Conservation (phyloP, 345 rosid genomes). For the Cardiospermum halicacabum region DNA sequence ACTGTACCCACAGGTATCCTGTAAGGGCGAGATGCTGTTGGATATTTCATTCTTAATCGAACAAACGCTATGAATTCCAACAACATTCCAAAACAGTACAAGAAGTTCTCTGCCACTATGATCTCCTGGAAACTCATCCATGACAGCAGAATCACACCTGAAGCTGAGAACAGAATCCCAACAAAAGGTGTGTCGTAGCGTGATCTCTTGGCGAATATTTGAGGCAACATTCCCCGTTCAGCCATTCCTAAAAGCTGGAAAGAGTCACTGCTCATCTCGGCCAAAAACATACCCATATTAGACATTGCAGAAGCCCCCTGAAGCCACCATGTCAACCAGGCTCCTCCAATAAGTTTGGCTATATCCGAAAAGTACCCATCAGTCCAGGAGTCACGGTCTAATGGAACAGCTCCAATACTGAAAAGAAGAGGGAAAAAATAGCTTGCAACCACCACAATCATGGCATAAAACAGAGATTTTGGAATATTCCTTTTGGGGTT, state of each 20-base stretch:
- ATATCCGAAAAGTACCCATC: constrained; percentile 67
- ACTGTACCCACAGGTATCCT: constrained; percentile 59
- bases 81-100: constrained; percentile 71
- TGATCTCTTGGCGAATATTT: constrained; percentile 53
- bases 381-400: constrained; percentile 56
- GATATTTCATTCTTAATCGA: constrained; percentile 41
- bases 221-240: constrained; percentile 42
- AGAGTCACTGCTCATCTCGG: constrained; percentile 12
- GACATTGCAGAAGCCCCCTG: constrained; percentile 65
- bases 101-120: constrained; percentile 58
- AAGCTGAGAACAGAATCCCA: constrained; percentile 65
- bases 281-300: constrained; percentile 67
- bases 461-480: constrained; percentile 53
- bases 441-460: constrained; percentile 48
- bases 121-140: constrained; percentile 71
- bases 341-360: constrained; percentile 55
- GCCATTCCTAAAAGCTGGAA: not conserved
- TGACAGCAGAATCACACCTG: constrained; percentile 55
- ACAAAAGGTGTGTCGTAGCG: constrained; percentile 52
- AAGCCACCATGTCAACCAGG: constrained; percentile 68
- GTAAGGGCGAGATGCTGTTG: constrained; percentile 51
- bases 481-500: constrained; percentile 57
- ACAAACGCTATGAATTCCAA: constrained; percentile 61
- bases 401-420: constrained; percentile 58
- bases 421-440: constrained; percentile 58